phyloP scores from a whole-genome alignment of 352 stramenopile species.

The Phytophthora constricta region DNA sequence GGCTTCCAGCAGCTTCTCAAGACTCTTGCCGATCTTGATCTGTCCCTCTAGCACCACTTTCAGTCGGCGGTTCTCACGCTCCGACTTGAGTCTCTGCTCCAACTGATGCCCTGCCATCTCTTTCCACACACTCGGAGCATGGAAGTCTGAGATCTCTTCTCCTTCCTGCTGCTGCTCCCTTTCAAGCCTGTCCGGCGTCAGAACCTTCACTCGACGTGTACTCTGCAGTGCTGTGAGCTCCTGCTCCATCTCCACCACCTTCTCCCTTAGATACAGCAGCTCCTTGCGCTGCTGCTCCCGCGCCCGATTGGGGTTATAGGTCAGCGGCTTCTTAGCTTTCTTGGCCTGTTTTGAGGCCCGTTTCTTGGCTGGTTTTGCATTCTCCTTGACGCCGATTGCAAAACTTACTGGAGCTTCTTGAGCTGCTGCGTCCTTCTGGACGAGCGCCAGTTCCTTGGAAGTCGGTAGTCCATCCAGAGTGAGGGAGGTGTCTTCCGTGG shows the following conservation, averaged over 20 bases:
- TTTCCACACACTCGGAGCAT: constrained; percentile 39
- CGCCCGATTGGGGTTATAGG: constrained; percentile 47
- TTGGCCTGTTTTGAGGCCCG: constrained; percentile 4
- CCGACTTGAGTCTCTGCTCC: constrained; percentile 51
- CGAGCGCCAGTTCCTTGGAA: constrained; percentile 16
- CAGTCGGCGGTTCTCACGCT: constrained; percentile 64
- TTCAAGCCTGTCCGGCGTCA: not conserved
- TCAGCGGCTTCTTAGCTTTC: constrained; percentile 31
- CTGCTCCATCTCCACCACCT: constrained; percentile 49
- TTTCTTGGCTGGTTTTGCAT: constrained; percentile 3
- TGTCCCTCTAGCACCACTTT: constrained; percentile 63
- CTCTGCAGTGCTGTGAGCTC: constrained; percentile 38
- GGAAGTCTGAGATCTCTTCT: not conserved
- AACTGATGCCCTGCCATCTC: constrained; percentile 50
- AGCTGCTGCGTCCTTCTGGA: constrained; percentile 4
- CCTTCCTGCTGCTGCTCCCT: not conserved
- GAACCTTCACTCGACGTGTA: constrained; percentile 1
- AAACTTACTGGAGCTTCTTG: not conserved
- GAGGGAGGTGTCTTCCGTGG: constrained; percentile 7
- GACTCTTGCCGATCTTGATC: constrained; percentile 65
- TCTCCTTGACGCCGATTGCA: not conserved
- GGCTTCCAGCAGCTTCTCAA: constrained; percentile 51
- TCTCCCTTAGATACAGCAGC: constrained; percentile 51
- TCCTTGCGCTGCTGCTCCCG: constrained; percentile 49
- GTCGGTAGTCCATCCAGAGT: constrained; percentile 26